Conservation (phyloP, 2,329 filamentous ascomycete genomes). For the Leptosphaerulina australis region DNA sequence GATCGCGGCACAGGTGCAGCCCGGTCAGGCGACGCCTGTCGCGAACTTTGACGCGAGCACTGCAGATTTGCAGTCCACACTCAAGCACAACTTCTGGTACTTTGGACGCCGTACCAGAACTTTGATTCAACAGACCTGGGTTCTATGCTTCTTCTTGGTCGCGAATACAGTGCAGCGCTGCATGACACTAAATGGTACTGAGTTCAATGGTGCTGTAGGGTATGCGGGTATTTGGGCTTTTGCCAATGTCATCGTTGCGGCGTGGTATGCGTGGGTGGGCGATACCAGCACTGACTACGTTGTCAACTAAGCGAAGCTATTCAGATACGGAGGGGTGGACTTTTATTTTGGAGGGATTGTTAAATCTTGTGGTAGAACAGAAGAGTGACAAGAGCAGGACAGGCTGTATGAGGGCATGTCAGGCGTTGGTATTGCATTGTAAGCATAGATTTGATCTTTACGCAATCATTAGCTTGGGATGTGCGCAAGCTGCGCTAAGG, state of each 20-base stretch:
- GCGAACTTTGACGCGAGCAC: conserved; percentile 67
- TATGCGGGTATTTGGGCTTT: conserved; percentile 79
- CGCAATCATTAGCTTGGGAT: no score
- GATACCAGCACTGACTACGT: conserved; percentile 41
- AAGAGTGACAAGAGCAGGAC: background rate
- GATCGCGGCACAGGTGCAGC: conserved; percentile 61
- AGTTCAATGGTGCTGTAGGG: conserved; percentile 69
- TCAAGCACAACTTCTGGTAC: conserved; percentile 75
- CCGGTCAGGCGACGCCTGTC: conserved; percentile 54
- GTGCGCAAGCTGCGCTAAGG: background rate
- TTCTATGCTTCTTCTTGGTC: conserved; percentile 55
- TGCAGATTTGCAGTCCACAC: conserved; percentile 71
- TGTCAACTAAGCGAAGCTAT: conserved; percentile 5
- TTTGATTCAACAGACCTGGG: conserved; percentile 61
- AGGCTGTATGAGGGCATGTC: background rate
- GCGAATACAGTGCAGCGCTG: conserved; percentile 69
- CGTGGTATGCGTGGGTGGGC: conserved; percentile 59
- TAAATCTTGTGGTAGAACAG: background rate
- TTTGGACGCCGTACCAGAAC: conserved; percentile 70
- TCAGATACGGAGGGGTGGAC: background rate
- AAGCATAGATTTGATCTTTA: no score
- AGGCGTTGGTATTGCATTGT: background rate
- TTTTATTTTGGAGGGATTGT: background rate
- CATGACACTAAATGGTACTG: conserved; percentile 72
- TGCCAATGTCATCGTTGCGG: conserved; percentile 67